Evolutionary conservation across 2,329 filamentous ascomycete genomes (phyloP), one percentile per base, ranked within the genome.

Genomic region (Lojkania enalia): DNA sequence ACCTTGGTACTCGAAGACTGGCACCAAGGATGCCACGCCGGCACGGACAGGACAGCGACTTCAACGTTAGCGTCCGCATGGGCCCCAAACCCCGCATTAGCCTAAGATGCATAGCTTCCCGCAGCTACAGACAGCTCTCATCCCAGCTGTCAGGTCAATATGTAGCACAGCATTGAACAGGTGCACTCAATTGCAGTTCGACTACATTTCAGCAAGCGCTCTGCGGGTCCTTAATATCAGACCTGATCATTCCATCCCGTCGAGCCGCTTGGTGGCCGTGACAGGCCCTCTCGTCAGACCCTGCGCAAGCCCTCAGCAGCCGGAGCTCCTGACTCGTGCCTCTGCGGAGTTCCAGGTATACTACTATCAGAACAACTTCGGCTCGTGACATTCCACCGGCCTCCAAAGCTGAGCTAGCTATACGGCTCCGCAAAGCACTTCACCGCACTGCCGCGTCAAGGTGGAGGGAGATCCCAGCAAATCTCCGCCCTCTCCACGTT

Each of bases 361-460:
- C n/a, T n/a, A n/a, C n/a, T n/a, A n/a, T n/a, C n/a, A n/a, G n/a
- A n/a, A n/a, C n/a, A n/a, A n/a, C n/a, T n/a, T n/a, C n/a, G n/a
- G n/a, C n/a, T n/a, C n/a, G n/a, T n/a, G n/a, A n/a, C n/a, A n/a
- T n/a, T n/a, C n/a, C n/a, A n/a, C n/a, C 43, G 36, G 12, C 29
- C 11, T 1, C 19, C 15, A 13, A 11, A 4, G 13, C 23, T 31
- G 21, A 44, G 31, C 46, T 41, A 49, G 36, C 23, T 31, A 13
- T 51, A 51, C 61, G 60, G 58, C 21, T 62, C 60, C 58, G 58
- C 60, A 63, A 45, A 23, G 30, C 35, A 52, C 51, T 33, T 33
- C 30, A 33, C n/a, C n/a, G n/a, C n/a, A n/a, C 25, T 27, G 49
- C 12, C 47, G 42, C 48, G 31, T 39, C 43, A 41, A 35, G 51